A percentile compares a stretch with the other conserved stretches of the same genome.
Evolutionary conservation across 2,329 filamentous ascomycete genomes (phyloP).

Genomic region (Alternaria sp.): DNA sequence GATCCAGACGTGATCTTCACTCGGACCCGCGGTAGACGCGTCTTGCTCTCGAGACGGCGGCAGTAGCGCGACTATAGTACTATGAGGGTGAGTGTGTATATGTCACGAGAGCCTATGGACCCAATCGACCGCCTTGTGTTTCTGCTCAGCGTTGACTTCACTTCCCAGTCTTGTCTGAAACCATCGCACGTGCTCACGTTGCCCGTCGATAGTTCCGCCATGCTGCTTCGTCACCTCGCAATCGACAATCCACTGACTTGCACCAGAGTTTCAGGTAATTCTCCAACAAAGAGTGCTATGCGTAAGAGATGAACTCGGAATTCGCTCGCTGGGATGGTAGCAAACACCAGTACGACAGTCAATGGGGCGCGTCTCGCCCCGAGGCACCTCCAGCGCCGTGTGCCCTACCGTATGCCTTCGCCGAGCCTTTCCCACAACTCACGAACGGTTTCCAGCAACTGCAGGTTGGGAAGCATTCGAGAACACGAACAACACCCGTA

Average conservation of each 20-base stretch:
- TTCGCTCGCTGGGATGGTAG: slow-evolving; percentile 45
- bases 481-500: slow-evolving; percentile 46
- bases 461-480: slow-evolving; percentile 37
- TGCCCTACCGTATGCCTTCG: slow-evolving; percentile 37
- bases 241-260: slow-evolving; percentile 34
- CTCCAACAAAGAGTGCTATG: slow-evolving; percentile 42
- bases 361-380: slow-evolving; percentile 35
- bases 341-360: slow-evolving; percentile 41
- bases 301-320: slow-evolving; percentile 50
- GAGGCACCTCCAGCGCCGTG: slow-evolving; percentile 35
- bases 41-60: slow-evolving; percentile 22
- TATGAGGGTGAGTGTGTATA: slow-evolving; percentile 49
- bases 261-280: slow-evolving; percentile 32
- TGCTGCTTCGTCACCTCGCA: slow-evolving; percentile 7
- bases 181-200: slow-evolving; percentile 15
- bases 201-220: slow-evolving; percentile 16
- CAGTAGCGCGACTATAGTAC: slow-evolving; percentile 36
- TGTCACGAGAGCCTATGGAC: slow-evolving; percentile 30
- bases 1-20: slow-evolving; percentile 19
- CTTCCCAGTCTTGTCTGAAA: slow-evolving; percentile 9
- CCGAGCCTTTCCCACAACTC: slow-evolving; percentile 35
- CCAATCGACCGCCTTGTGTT: slow-evolving; percentile 16
- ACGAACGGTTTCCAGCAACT: slow-evolving; percentile 35
- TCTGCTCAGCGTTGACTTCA: slow-evolving; percentile 18
- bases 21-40: slow-evolving; percentile 30